phyloP scores from a whole-genome alignment of 1,139 yeast genomes.

The Magnusiomyces paraingens region DNA sequence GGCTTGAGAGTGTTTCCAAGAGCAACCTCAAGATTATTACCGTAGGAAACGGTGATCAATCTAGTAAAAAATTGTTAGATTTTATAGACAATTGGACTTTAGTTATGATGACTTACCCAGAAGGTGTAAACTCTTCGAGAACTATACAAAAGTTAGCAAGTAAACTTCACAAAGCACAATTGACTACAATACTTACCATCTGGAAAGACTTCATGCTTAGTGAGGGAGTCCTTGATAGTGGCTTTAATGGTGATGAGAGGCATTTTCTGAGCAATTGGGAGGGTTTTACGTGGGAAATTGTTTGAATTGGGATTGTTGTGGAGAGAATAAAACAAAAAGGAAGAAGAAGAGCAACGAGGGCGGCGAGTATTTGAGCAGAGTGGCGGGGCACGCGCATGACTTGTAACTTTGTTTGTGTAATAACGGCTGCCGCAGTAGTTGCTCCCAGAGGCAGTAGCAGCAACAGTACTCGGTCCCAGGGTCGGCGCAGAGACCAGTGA shows the following conservation, averaged over 20 bases:
- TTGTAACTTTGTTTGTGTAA: too few species aligned
- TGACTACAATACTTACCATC: slow-evolving; percentile 44
- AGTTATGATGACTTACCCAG: slow-evolving; percentile 18
- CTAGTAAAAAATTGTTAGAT: slow-evolving; percentile 19
- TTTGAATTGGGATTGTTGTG: background rate
- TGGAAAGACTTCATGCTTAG: slow-evolving; percentile 56
- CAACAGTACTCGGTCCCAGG: too few species aligned
- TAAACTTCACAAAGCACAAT: background rate
- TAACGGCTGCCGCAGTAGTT: too few species aligned
- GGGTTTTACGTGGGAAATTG: background rate
- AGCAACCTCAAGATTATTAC: slow-evolving; percentile 55
- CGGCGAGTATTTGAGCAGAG: too few species aligned
- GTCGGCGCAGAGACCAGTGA: too few species aligned
- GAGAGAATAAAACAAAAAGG: background rate
- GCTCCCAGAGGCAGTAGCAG: too few species aligned
- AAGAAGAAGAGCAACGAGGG: background rate
- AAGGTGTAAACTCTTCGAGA: slow-evolving; percentile 33
- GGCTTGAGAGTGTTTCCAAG: slow-evolving; percentile 70
- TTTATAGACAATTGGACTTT: background rate
- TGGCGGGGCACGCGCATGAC: too few species aligned
- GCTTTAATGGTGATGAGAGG: slow-evolving; percentile 47
- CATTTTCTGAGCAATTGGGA: slow-evolving; percentile 7
- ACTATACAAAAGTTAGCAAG: slow-evolving; percentile 17
- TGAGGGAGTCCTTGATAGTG: slow-evolving; percentile 54
- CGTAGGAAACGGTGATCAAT: slow-evolving; percentile 42